Evolutionary conservation across 495 filamentous ascomycete species (phyloP).

Genomic region (Chaetomidium leptoderma): DNA sequence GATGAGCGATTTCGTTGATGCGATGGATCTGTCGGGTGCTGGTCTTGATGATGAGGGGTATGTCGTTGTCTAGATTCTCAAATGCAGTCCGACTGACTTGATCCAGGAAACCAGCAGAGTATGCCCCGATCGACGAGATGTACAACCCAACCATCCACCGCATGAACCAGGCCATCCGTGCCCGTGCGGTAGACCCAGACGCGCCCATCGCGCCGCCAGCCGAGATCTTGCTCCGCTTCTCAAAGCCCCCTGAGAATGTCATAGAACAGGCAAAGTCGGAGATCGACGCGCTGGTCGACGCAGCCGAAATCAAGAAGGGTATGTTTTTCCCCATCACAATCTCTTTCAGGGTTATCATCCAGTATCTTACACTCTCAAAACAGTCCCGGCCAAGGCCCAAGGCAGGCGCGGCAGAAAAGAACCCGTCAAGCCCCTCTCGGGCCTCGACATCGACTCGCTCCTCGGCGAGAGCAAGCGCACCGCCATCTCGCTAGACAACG

Average conservation of each 20-base stretch:
- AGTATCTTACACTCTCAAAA: conserved; percentile 21
- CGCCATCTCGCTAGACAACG: conserved; percentile 71
- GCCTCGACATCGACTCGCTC: conserved; percentile 78
- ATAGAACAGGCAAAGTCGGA: conserved; percentile 50
- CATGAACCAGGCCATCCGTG: conserved; percentile 76
- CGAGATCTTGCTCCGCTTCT: conserved; percentile 67
- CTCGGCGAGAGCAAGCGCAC: conserved; percentile 51
- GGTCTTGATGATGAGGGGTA: conserved; percentile 65
- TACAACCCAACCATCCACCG: conserved; percentile 93
- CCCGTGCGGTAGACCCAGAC: conserved; percentile 71
- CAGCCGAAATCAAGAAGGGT: conserved; percentile 86
- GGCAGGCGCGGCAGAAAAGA: conserved; percentile 66
- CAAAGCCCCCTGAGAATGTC: conserved; percentile 66
- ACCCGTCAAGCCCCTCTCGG: conserved; percentile 78
- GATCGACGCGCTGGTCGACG: conserved; percentile 60
- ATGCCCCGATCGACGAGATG: conserved; percentile 73
- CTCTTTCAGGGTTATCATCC: conserved; percentile 58
- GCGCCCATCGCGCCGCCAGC: conserved; percentile 62
- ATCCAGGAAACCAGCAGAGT: conserved; percentile 62
- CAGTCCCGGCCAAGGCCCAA: conserved; percentile 80
- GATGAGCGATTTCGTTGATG: conserved; percentile 89
- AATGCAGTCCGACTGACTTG: conserved; percentile 28
- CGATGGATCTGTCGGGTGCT: conserved; percentile 76
- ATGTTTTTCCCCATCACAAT: conserved; percentile 14
- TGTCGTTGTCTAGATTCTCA: conserved; percentile 11